Evolutionary conservation across 805 yeast species (phyloP).

Genomic region (Myxozyma vanderwaltii): DNA sequence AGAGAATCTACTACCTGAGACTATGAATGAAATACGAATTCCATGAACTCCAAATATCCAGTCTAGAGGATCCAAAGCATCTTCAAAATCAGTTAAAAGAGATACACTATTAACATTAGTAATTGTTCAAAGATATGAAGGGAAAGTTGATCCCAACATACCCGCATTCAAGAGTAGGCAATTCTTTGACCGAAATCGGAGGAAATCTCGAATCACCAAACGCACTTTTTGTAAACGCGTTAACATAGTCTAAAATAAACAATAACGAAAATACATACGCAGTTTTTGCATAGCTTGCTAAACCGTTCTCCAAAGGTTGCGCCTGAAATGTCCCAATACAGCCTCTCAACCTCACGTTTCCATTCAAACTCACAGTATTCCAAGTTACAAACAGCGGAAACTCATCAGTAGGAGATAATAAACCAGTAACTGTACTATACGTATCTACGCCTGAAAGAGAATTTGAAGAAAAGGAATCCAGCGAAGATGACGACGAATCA

Average conservation of each 20-base stretch:
- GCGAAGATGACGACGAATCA: slow-evolving; percentile 9
- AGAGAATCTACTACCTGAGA: slow-evolving; percentile 44
- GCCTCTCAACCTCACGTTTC: slow-evolving; percentile 61
- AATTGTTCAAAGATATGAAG: too few relatives aligned
- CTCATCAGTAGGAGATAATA: background rate
- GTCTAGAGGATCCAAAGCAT: slow-evolving; percentile 55
- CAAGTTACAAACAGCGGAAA: slow-evolving; percentile 87
- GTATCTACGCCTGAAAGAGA: background rate
- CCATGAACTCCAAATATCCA: slow-evolving; percentile 90
- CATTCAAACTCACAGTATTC: slow-evolving; percentile 48
- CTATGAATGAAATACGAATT: slow-evolving; percentile 57
- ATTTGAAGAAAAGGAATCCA: background rate
- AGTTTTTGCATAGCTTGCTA: slow-evolving; percentile 60
- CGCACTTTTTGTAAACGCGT: slow-evolving; percentile 55
- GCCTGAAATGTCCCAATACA: slow-evolving; percentile 88
- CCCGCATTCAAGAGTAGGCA: slow-evolving; percentile 54
- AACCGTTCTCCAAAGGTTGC: slow-evolving; percentile 57
- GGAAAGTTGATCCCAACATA: too few relatives aligned
- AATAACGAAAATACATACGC: slow-evolving; percentile 45
- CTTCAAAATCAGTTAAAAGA: slow-evolving; percentile 59
- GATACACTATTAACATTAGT: slow-evolving; percentile 64
- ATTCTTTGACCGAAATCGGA: slow-evolving; percentile 61
- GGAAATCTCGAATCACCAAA: slow-evolving; percentile 75
- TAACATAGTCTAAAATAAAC: too few relatives aligned
- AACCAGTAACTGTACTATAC: background rate